Evolutionary conservation across 257 asterid genomes (phyloP).

Genomic region (Avicennia marina): DNA sequence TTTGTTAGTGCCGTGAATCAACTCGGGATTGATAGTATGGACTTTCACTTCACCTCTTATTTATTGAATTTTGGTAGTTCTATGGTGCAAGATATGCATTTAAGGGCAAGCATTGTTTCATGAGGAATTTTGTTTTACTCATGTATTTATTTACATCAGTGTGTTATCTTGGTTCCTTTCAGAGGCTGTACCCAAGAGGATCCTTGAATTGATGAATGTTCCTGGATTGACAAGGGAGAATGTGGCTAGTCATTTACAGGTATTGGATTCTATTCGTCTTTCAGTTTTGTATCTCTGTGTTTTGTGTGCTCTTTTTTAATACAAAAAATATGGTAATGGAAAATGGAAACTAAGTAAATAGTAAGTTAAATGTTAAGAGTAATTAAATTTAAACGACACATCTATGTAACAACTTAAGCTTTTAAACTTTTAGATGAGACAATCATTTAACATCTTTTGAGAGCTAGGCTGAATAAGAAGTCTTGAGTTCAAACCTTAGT

Average conservation of each 20-base stretch:
- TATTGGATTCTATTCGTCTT: slow-evolving; percentile 18
- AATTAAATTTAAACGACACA: no score
- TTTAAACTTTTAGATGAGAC: no score
- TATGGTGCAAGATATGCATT: slow-evolving; percentile 10
- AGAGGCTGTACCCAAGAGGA: slow-evolving; percentile 93
- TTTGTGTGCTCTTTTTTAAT: no score
- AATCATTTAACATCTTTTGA: no score
- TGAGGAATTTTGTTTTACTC: background rate
- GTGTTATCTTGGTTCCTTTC: slow-evolving; percentile 19
- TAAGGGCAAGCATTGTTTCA: background rate
- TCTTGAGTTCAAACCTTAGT: no score
- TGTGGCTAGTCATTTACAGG: slow-evolving; percentile 95
- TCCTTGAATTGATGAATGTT: slow-evolving; percentile 86
- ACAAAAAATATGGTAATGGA: no score
- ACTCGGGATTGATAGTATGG: slow-evolving; percentile 85
- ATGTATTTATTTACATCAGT: slow-evolving; percentile 13
- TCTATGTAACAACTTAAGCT: no score
- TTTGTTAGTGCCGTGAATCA: slow-evolving; percentile 83
- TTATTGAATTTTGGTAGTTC: background rate
- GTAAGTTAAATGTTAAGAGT: no score
- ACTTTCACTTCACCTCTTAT: slow-evolving; percentile 11
- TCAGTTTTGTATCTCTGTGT: background rate
- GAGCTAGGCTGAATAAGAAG: no score
- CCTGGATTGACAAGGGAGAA: slow-evolving; percentile 84
- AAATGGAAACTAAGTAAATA: no score